phyloP scores from a whole-genome alignment of 768 basidiomycete genomes.

The Astraeus odoratus region DNA sequence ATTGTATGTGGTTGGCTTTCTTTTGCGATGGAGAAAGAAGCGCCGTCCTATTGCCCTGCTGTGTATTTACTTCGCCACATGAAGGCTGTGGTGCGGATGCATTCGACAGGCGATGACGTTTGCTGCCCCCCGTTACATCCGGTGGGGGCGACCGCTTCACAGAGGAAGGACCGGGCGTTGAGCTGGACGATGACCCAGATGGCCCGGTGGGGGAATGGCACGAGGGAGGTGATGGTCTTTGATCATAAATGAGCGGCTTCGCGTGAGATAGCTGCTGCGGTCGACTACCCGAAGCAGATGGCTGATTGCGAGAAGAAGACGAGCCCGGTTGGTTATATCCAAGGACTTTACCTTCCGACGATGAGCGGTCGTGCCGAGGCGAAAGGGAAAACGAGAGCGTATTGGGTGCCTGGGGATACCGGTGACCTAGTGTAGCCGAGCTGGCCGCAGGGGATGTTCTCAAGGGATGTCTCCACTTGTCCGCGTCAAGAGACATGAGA shows the following conservation, averaged over 20 bases:
- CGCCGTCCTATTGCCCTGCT: slow-evolving; percentile 11
- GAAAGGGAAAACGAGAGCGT: slow-evolving; percentile 13
- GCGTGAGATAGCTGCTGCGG: slow-evolving; percentile 9
- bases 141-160: slow-evolving; percentile 22
- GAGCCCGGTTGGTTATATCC: slow-evolving; percentile 3
- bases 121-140: slow-evolving; percentile 22
- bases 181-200: slow-evolving; percentile 8
- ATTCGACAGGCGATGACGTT: slow-evolving; percentile 26
- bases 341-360: slow-evolving; percentile 5
- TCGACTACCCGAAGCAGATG: slow-evolving; percentile 10
- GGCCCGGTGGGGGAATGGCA: slow-evolving; percentile 20
- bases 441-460: slow-evolving; percentile 8
- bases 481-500: slow-evolving; percentile 64
- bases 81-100: slow-evolving; percentile 4
- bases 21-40: slow-evolving; percentile 81
- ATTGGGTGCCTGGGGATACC: slow-evolving; percentile 15
- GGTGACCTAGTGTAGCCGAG: slow-evolving; percentile 7
- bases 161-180: slow-evolving; percentile 8
- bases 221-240: slow-evolving; percentile 18
- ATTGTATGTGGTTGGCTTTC: slow-evolving; percentile 90
- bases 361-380: slow-evolving; percentile 11
- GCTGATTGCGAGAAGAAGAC: slow-evolving; percentile 1
- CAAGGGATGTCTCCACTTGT: slow-evolving; percentile 30
- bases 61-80: slow-evolving; percentile 8
- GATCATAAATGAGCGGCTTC: slow-evolving; percentile 10